Evolutionary conservation across 306 rosid genomes (phyloP), one percentile per base, ranked within the genome.

Genomic region (Medicago lupulina): DNA sequence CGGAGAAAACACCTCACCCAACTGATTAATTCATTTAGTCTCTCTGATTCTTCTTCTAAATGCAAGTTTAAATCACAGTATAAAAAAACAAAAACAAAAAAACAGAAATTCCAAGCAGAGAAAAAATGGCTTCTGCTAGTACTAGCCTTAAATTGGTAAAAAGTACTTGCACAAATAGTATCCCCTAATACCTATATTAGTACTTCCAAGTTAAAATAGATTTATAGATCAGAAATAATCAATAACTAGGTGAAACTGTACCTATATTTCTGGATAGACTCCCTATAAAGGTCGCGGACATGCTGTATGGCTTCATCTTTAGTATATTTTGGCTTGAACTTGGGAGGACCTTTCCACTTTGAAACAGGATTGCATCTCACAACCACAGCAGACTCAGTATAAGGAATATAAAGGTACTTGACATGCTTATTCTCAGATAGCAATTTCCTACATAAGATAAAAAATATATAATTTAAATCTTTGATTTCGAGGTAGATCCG

Each of bases 341-440:
- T 90, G 25, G 97, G 98, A 73, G 91, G 92, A 18, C 91, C 96
- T 83, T 70, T 90, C 99, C 97, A 89, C 86, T 90, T 92, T 62
- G 97, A 95, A 55, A 95, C 84, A 73, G 99, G 96, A 84, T 95
- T 95, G 90, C 99, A 90, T 64, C 77, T 87, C 83, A 95, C 97
- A 61, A 95, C 91, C 84, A 92, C 97, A 55, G 89, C 92, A 58
- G 89, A 58, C 57, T 90, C 91, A 0, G 96, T 89, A 77, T 90
- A 95, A 13, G 97, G 97, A 61, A 95, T 88, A 64, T 95, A 67
- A 62, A 95, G 96, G 81, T 90, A 95, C 83, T 92, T 95, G 75
- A 95, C 89, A 82, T 95, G 97, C 87, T 89, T 95, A 80, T 95
- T 92, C 51, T 95, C 97, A 47, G 93, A 83, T 36, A 95, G 86